Evolutionary conservation across 495 filamentous ascomycete species (phyloP).

Genomic region (Xylaria longipes): DNA sequence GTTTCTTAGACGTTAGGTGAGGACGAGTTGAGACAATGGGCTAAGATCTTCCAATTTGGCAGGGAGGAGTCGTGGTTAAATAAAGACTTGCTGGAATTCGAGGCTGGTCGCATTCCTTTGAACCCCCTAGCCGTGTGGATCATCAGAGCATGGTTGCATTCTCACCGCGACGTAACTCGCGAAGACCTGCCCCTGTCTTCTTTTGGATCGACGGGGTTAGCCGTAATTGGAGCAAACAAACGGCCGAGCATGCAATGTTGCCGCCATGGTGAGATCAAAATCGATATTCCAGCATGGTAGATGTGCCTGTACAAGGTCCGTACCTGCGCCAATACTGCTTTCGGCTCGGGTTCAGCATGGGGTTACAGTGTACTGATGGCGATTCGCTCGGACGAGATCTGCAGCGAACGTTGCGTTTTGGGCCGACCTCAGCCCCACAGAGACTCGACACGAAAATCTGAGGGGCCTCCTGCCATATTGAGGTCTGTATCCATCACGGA

Average conservation of each 20-base stretch:
- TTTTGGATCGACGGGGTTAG: background rate
- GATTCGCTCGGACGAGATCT: conserved; percentile 18
- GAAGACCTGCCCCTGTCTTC: conserved; percentile 13
- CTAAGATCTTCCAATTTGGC: background rate
- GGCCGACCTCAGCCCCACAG: conserved; percentile 17
- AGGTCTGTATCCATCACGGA: background rate
- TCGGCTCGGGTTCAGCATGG: conserved; percentile 20
- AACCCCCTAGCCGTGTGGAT: conserved; percentile 12
- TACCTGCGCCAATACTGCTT: conserved; percentile 18
- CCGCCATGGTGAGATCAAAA: conserved; percentile 11
- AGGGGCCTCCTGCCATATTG: conserved; percentile 19
- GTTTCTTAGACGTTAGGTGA: background rate
- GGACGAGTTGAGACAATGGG: background rate
- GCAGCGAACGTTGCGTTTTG: conserved; percentile 14
- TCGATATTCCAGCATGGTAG: background rate
- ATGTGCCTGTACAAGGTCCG: conserved; percentile 16
- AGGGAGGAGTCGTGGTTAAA: conserved; percentile 10
- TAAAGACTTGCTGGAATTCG: background rate
- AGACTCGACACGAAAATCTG: conserved; percentile 15
- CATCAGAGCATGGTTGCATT: conserved; percentile 17
- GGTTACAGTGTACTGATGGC: background rate
- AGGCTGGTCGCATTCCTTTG: conserved; percentile 18
- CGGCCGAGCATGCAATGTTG: conserved; percentile 9
- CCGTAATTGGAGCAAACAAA: conserved; percentile 16
- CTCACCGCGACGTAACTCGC: conserved; percentile 8